These are phyloP conservation scores for Plantago elongata DNA, from an alignment of 257 asterid species.

Conservation along the genomic window DNA sequence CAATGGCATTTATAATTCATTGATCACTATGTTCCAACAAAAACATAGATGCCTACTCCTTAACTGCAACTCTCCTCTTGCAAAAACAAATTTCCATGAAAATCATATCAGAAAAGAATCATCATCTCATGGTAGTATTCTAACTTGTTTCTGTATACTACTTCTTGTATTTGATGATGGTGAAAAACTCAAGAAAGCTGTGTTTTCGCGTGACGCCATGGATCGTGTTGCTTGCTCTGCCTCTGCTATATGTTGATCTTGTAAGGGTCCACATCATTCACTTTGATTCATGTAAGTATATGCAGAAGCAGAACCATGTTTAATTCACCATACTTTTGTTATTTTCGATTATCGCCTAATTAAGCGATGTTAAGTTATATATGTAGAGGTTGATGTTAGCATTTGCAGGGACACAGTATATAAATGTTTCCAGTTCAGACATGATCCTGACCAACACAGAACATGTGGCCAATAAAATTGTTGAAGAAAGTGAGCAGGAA, in stretches of 20 bases:
- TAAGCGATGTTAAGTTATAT: background rate
- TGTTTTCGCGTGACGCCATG: constrained; percentile 27
- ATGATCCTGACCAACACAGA: constrained; percentile 3
- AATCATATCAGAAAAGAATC: background rate
- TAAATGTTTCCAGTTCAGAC: constrained; percentile 4
- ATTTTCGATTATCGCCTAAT: background rate
- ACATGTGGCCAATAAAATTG: constrained; percentile 1
- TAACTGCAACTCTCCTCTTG: background rate
- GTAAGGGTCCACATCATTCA: constrained; percentile 23
- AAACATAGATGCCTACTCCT: constrained; percentile 9
- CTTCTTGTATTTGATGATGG: constrained; percentile 15
- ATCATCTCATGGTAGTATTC: constrained; percentile 16
- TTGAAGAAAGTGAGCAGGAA: constrained; percentile 6
- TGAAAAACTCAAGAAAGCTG: constrained; percentile 24
- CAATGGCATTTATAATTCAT: background rate
- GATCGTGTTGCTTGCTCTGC: constrained; percentile 31
- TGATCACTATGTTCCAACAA: constrained; percentile 5
- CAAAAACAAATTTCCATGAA: background rate
- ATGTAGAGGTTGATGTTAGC: background rate
- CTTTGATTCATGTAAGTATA: constrained; percentile 25
- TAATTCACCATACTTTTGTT: background rate
- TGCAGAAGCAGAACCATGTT: too few relatives aligned
- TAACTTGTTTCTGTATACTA: background rate
- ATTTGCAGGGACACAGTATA: constrained; percentile 25
- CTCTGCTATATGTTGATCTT: constrained; percentile 27